Conservation (phyloP, 176 grass and related monocot species). For the Ampelocalamus luodianensis region DNA sequence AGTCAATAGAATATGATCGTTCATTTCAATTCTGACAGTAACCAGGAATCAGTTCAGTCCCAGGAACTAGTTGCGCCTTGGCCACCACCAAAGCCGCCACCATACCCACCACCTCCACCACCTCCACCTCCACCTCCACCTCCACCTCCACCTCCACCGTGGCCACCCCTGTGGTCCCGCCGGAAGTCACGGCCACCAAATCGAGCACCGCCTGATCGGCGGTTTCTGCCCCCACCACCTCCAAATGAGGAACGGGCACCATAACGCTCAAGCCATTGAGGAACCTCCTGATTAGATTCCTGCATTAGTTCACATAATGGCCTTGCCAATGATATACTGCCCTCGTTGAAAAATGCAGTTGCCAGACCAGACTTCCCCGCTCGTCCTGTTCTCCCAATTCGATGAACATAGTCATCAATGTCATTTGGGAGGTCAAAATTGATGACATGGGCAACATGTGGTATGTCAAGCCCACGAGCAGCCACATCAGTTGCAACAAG, state of each 20-base stretch:
- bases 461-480: conserved; percentile 91
- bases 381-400: conserved; percentile 81
- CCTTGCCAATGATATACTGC: conserved; percentile 58
- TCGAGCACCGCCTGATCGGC: conserved; percentile 65
- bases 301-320: conserved; percentile 74
- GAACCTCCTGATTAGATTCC: conserved; percentile 85
- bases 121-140: conserved; percentile 54
- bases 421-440: conserved; percentile 97
- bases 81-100: conserved; percentile 49
- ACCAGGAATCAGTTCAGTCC: conserved; percentile 51
- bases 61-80: conserved; percentile 69
- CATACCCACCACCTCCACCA: conserved; percentile 15
- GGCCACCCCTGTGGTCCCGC: conserved; percentile 60
- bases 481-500: conserved; percentile 94
- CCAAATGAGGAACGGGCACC: conserved; percentile 59
- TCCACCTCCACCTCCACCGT: conserved; percentile 50
- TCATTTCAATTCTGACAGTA: conserved; percentile 17
- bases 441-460: conserved; percentile 85
- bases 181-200: conserved; percentile 83
- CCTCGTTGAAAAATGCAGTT: conserved; percentile 87
- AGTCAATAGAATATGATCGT: conserved; percentile 48
- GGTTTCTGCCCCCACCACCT: conserved; percentile 68
- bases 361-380: conserved; percentile 72
- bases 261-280: conserved; percentile 68
- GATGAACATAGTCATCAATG: conserved; percentile 87